A percentile compares a stretch with the other conserved stretches of the same genome.
Conservation (phyloP, 257 asterid genomes). For the Lycium barbarum region DNA sequence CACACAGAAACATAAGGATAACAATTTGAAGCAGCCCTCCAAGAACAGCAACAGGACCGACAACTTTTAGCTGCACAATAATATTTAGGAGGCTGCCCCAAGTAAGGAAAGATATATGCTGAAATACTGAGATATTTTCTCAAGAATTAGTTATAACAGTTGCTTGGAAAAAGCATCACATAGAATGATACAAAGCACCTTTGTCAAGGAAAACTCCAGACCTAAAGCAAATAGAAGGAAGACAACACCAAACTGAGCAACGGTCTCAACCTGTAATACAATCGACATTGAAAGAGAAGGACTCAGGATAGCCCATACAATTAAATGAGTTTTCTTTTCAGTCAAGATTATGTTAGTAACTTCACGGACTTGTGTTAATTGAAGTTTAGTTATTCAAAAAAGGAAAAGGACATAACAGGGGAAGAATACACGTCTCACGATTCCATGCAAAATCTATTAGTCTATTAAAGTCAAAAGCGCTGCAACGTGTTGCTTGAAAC, state of each 20-base stretch:
- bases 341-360: background rate
- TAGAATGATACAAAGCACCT: constrained; percentile 50
- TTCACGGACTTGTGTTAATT: background rate
- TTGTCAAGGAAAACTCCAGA: constrained; percentile 87
- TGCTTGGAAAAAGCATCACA: background rate
- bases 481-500: background rate
- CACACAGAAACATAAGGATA: constrained; percentile 69
- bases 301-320: background rate
- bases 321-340: background rate
- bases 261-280: constrained; percentile 82
- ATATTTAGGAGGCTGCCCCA: constrained; percentile 36
- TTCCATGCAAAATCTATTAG: constrained; percentile 6
- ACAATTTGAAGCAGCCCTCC: constrained; percentile 92
- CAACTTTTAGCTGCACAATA: constrained; percentile 82
- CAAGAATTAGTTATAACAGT: constrained; percentile 25
- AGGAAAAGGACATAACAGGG: background rate
- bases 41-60: constrained; percentile 91
- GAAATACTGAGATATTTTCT: background rate
- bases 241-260: constrained; percentile 98
- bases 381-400: constrained; percentile 12
- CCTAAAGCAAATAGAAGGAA: constrained; percentile 97
- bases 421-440: background rate
- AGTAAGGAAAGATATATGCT: constrained; percentile 17
- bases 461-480: background rate
- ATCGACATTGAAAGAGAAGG: constrained; percentile 26